A percentile compares a stretch with the other conserved stretches of the same genome.
phyloP scores from a whole-genome alignment of 148 eudicot genomes.

The Rhododendron williamsianum region DNA sequence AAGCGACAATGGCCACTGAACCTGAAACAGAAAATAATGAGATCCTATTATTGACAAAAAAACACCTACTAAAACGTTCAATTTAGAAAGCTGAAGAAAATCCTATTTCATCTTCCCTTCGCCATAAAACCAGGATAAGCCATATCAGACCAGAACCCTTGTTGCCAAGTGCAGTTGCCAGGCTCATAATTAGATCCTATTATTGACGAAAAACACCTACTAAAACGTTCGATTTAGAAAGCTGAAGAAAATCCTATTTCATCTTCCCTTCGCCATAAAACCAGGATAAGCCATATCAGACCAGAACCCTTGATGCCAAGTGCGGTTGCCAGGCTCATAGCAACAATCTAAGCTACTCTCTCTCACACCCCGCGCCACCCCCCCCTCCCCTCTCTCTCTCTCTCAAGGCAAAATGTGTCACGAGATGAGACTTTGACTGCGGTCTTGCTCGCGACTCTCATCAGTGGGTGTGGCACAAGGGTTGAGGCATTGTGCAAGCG shows the following conservation, averaged over 20 bases:
- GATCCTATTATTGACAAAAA: background rate
- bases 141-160: background rate
- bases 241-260: background rate
- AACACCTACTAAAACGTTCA: background rate
- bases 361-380: accelerated
- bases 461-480: background rate
- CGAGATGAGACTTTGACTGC: background rate
- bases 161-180: background rate
- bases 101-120: background rate
- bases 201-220: background rate
- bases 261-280: background rate
- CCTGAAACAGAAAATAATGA: slow-evolving; percentile 43
- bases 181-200: background rate
- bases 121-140: background rate
- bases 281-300: background rate
- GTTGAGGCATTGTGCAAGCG: too few relatives aligned
- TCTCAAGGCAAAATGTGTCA: background rate
- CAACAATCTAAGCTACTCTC: background rate
- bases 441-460: background rate
- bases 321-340: background rate
- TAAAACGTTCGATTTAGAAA: background rate
- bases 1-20: slow-evolving; percentile 93
- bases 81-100: background rate
- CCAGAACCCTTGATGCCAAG: background rate
- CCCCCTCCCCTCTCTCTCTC: accelerated